Evolutionary conservation across 495 filamentous ascomycete species (phyloP).

Genomic region (Cenococcum geophilum): DNA sequence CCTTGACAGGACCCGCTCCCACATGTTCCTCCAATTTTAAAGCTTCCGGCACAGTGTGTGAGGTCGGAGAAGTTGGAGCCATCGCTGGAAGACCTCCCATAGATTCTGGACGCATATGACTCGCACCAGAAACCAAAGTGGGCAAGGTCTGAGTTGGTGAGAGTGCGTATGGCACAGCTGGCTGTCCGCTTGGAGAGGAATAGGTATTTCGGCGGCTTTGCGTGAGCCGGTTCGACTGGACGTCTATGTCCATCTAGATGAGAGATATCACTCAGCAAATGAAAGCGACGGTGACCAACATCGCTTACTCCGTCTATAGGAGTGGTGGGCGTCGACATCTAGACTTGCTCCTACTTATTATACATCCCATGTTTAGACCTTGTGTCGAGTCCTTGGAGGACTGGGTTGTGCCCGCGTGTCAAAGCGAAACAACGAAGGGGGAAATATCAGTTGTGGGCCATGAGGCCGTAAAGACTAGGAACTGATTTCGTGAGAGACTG

Average conservation of each 20-base stretch:
- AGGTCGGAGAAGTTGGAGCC: too few species aligned
- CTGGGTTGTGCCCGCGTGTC: too few species aligned
- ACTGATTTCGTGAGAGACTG: neutral
- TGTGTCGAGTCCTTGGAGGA: neutral
- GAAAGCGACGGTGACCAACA: neutral
- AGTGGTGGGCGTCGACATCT: slow-evolving; percentile 3
- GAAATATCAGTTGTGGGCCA: neutral
- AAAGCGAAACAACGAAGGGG: neutral
- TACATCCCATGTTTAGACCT: slow-evolving; percentile 1
- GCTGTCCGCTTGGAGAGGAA: neutral
- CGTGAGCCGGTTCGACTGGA: neutral
- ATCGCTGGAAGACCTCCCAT: too few species aligned
- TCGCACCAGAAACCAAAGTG: neutral
- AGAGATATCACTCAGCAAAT: neutral
- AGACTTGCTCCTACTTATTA: neutral
- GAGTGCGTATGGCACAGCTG: neutral
- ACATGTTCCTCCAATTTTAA: too few species aligned
- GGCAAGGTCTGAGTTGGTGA: neutral
- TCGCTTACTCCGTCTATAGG: neutral
- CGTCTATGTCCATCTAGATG: neutral
- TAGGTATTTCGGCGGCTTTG: neutral
- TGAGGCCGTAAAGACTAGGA: neutral
- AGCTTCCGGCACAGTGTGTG: too few species aligned
- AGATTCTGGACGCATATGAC: too few species aligned
- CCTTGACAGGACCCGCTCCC: too few species aligned